Evolutionary conservation across 1,284 basidiomycete species (phyloP).

Genomic region (Marasmius sp.): DNA sequence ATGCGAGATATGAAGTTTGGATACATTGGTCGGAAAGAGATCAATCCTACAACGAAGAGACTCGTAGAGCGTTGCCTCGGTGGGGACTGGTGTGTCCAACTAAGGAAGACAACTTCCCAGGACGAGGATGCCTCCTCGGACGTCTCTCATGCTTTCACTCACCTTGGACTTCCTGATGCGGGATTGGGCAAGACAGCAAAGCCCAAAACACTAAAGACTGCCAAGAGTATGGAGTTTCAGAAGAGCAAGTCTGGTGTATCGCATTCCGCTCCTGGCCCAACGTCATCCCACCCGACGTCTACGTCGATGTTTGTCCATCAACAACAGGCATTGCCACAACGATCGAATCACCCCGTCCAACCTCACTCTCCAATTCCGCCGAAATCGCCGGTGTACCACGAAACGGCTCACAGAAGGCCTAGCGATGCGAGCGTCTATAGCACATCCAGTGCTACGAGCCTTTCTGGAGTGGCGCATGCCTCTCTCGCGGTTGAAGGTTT

Average conservation of each 20-base stretch:
- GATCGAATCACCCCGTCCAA: background rate
- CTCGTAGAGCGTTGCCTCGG: conserved; percentile 90
- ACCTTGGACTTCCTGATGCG: background rate
- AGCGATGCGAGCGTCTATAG: background rate
- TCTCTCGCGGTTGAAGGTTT: background rate
- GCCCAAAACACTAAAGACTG: conserved; percentile 49
- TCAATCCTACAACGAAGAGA: conserved; percentile 84
- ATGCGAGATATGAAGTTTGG: conserved; percentile 60
- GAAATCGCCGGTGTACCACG: background rate
- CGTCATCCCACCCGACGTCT: background rate
- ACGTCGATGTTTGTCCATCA: background rate
- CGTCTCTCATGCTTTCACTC: conserved; percentile 15
- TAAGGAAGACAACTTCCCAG: conserved; percentile 39
- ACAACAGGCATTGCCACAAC: background rate
- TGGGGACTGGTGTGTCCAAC: conserved; percentile 84
- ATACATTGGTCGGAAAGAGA: conserved; percentile 59
- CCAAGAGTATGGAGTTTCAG: conserved; percentile 62
- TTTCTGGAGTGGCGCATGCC: background rate
- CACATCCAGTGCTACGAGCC: background rate
- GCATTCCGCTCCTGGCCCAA: conserved; percentile 1
- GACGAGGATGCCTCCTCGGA: conserved; percentile 30
- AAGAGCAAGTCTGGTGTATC: conserved; percentile 13
- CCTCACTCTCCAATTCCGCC: background rate
- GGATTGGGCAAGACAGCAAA: conserved; percentile 23
- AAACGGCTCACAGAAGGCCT: background rate